These are phyloP conservation scores for Plectranthus barbatus DNA, from an alignment of 257 asterid species.

Conservation along the genomic window DNA sequence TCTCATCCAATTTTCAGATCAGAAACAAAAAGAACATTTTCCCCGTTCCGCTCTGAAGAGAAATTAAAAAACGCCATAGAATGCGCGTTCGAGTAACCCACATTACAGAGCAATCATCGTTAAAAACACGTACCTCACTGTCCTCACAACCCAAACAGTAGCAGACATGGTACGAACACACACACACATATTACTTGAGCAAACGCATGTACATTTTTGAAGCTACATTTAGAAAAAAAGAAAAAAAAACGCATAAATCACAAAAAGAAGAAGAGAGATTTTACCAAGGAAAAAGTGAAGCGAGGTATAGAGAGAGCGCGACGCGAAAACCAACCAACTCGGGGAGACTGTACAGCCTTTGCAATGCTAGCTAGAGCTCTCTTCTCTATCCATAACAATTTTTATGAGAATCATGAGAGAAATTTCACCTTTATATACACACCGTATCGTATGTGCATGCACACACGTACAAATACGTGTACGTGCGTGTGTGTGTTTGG, in stretches of 20 bases:
- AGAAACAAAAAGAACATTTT: no score
- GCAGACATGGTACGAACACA: slow-evolving; percentile 13
- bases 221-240: no score
- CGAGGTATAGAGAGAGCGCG: slow-evolving; percentile 26
- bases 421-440: background rate
- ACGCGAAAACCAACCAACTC: slow-evolving; percentile 60
- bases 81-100: slow-evolving; percentile 3
- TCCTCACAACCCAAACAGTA: background rate
- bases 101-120: background rate
- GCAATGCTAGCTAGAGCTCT: slow-evolving; percentile 15
- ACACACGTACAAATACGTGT: no score
- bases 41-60: no score
- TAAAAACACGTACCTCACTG: slow-evolving; percentile 10
- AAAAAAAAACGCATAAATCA: background rate
- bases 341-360: slow-evolving; percentile 50
- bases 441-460: background rate
- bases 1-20: no score
- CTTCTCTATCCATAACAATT: background rate
- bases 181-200: slow-evolving; percentile 19
- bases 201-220: no score
- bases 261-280: slow-evolving; percentile 23
- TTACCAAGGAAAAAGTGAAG: slow-evolving; percentile 25
- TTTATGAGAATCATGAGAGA: background rate
- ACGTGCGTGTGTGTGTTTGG: no score
- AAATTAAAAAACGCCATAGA: background rate